Conservation (phyloP, 805 yeast species). For the Kregervanrija pseudodelftensis region DNA sequence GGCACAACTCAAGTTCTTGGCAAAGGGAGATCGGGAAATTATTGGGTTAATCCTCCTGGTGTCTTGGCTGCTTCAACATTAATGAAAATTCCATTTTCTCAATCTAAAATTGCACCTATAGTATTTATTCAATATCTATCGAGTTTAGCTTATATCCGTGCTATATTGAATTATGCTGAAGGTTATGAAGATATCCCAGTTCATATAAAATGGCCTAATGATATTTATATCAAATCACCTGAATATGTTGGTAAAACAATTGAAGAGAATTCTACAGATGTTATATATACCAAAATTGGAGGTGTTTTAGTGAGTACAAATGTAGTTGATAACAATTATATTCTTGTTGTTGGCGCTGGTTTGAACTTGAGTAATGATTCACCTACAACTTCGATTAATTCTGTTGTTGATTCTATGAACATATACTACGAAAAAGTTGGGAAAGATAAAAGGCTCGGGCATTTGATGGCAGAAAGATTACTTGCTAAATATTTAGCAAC, state of each 20-base stretch:
- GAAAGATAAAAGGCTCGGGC: conserved; percentile 11
- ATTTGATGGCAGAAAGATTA: conserved; percentile 37
- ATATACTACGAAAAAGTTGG: conserved; percentile 38
- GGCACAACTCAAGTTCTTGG: conserved; percentile 89
- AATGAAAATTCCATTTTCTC: conserved; percentile 44
- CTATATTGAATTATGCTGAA: conserved; percentile 49
- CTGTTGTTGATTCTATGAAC: conserved; percentile 59
- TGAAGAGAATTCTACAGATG: conserved; percentile 34
- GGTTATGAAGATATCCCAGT: conserved; percentile 68
- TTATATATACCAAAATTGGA: conserved; percentile 66
- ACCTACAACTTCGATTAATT: conserved; percentile 85
- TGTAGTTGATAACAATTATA: conserved; percentile 49
- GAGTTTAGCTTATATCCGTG: conserved; percentile 76
- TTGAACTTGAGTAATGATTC: conserved; percentile 76
- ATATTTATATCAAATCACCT: conserved; percentile 70
- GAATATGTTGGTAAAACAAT: conserved; percentile 35
- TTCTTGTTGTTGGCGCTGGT: conserved; percentile 80
- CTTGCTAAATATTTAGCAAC: conserved; percentile 62
- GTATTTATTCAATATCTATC: conserved; percentile 84
- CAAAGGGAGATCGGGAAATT: conserved; percentile 89
- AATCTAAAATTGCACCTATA: conserved; percentile 42
- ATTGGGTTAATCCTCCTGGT: conserved; percentile 93
- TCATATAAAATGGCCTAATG: conserved; percentile 95
- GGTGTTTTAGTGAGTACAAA: conserved; percentile 84
- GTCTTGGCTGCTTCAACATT: conserved; percentile 77